phyloP scores from a whole-genome alignment of 2,329 filamentous ascomycete species.

The Nigrospora oryzae region DNA sequence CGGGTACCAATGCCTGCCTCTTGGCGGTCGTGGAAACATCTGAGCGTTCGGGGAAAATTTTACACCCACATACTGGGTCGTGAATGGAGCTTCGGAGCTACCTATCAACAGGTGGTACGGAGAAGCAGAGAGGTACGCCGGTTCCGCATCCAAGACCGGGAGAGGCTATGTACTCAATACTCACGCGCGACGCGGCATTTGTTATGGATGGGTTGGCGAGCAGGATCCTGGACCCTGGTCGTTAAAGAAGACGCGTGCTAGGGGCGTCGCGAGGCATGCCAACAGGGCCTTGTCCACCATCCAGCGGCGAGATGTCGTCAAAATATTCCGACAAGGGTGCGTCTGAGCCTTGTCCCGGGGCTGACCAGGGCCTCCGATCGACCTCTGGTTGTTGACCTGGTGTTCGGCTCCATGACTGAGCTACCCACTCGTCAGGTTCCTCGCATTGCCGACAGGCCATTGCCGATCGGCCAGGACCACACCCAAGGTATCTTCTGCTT shows the following conservation, averaged over 20 bases:
- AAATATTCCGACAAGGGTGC: slow-evolving; percentile 13
- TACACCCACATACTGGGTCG: background rate
- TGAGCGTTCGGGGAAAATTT: slow-evolving; percentile 7
- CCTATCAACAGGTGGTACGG: background rate
- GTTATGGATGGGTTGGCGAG: slow-evolving; percentile 2
- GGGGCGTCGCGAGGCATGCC: slow-evolving; percentile 1
- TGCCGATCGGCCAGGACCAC: too few species aligned
- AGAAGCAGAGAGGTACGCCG: background rate
- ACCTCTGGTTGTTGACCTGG: background rate
- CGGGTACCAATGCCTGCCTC: too few species aligned
- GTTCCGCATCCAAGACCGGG: slow-evolving; percentile 7
- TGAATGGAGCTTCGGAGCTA: background rate
- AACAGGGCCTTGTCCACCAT: slow-evolving; percentile 9
- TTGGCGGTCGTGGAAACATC: background rate
- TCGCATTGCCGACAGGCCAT: too few species aligned
- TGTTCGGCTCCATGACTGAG: too few species aligned
- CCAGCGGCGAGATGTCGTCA: slow-evolving; percentile 10
- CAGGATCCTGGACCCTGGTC: slow-evolving; percentile 33
- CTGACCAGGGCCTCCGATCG: slow-evolving; percentile 11
- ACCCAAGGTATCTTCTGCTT: too few species aligned
- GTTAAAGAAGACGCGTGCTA: slow-evolving; percentile 12
- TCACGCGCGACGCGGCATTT: slow-evolving; percentile 1
- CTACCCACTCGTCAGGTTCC: too few species aligned
- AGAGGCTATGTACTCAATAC: slow-evolving; percentile 5
- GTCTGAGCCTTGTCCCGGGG: slow-evolving; percentile 15